Evolutionary conservation across 1,284 basidiomycete species (phyloP).

Genomic region (Cryptococcus deneoformans): DNA sequence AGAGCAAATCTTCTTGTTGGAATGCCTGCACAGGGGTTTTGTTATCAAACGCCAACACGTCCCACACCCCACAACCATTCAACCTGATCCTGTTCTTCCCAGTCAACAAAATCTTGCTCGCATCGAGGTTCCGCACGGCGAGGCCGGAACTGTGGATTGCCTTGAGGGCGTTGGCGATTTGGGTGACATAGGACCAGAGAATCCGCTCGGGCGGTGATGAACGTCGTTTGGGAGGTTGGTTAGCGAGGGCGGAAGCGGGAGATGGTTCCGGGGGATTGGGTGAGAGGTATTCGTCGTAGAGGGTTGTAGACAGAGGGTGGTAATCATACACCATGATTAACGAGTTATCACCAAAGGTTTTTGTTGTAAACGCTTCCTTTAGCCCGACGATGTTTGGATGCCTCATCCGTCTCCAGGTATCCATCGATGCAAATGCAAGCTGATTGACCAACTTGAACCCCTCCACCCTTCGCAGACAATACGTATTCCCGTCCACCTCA

Average conservation of each 20-base stretch:
- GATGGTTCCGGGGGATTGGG: conserved; percentile 38
- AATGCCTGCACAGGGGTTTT: conserved; percentile 60
- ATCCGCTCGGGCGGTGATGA: conserved; percentile 69
- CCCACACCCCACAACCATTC: conserved; percentile 76
- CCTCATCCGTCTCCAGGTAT: conserved; percentile 79
- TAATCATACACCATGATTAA: conserved; percentile 92
- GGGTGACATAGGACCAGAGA: conserved; percentile 91
- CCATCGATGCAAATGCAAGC: conserved; percentile 76
- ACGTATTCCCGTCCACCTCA: conserved; percentile 72
- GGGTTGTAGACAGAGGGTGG: conserved; percentile 78
- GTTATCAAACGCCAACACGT: conserved; percentile 74
- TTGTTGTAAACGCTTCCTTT: conserved; percentile 92
- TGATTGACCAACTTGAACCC: conserved; percentile 82
- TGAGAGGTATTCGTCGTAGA: conserved; percentile 65
- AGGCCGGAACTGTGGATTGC: conserved; percentile 78
- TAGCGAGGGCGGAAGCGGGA: conserved; percentile 3
- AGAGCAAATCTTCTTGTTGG: conserved; percentile 84
- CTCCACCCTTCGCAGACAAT: conserved; percentile 79
- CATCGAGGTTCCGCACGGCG: conserved; percentile 79
- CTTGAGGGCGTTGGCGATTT: conserved; percentile 84
- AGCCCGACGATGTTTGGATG: conserved; percentile 87
- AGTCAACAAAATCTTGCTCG: conserved; percentile 83
- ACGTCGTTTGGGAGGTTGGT: conserved; percentile 15
- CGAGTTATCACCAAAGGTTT: conserved; percentile 88
- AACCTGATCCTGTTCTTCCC: conserved; percentile 83